Evolutionary conservation across 768 basidiomycete genomes (phyloP).

Genomic region (Leucocoprinus sp.): DNA sequence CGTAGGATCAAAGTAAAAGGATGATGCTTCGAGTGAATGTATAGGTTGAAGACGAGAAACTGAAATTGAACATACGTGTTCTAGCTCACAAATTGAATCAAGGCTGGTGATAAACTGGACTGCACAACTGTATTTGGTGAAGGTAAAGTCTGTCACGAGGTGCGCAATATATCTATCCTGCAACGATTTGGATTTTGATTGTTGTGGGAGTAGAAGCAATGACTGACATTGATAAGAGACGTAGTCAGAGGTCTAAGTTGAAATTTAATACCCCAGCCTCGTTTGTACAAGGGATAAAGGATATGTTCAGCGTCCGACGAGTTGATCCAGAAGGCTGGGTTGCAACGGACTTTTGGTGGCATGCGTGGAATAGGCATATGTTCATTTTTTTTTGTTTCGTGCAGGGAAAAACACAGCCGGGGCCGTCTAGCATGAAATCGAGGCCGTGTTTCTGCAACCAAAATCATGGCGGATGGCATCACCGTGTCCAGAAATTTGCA

Average conservation of each 20-base stretch:
- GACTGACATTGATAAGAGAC: neutral
- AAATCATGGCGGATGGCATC: neutral
- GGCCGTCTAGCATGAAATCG: no score
- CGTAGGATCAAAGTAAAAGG: neutral
- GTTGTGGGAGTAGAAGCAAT: neutral
- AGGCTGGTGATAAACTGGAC: conserved; percentile 1
- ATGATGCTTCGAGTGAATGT: neutral
- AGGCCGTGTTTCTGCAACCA: no score
- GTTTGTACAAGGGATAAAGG: conserved; percentile 6
- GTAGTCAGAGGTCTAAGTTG: neutral
- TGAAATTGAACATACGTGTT: neutral
- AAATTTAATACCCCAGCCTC: conserved; percentile 9
- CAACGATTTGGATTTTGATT: neutral
- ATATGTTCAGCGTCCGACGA: conserved; percentile 1
- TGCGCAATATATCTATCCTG: conserved; percentile 7
- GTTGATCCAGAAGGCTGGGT: conserved; percentile 6
- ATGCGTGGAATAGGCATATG: neutral
- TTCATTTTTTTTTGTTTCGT: no score
- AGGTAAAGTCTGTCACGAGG: conserved; percentile 6
- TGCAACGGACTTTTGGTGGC: conserved; percentile 1
- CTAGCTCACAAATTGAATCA: neutral
- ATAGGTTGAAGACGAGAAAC: neutral
- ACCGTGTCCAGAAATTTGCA: no score
- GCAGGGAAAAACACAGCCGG: no score
- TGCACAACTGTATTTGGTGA: conserved; percentile 6